Conservation (phyloP, 352 stramenopile genomes). For the Thalassiosira hispida region DNA sequence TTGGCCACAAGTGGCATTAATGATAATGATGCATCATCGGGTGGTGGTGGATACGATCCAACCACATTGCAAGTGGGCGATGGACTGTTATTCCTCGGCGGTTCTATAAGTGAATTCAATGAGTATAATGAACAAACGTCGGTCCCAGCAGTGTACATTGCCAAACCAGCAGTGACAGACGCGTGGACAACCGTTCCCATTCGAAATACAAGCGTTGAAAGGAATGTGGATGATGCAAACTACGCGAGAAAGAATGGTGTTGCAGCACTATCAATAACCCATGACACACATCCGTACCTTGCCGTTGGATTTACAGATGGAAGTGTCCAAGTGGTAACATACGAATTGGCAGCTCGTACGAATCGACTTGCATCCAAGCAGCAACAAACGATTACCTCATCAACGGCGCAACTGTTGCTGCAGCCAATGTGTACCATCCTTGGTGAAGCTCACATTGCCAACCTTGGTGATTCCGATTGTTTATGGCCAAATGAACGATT, state of each 20-base stretch:
- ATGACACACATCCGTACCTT: too few species aligned
- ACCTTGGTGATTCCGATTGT: conserved; percentile 42
- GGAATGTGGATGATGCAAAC: too few species aligned
- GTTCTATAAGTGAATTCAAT: conserved; percentile 12
- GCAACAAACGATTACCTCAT: conserved; percentile 14
- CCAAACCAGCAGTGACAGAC: conserved; percentile 70
- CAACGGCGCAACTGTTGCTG: conserved; percentile 42
- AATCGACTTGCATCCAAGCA: conserved; percentile 43
- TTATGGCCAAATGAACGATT: conserved; percentile 44
- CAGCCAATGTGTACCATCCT: conserved; percentile 63
- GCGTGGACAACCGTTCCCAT: conserved; percentile 72
- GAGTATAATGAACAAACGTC: conserved; percentile 1
- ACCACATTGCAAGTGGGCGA: conserved; percentile 69
- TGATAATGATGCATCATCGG: conserved; percentile 19
- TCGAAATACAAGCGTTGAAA: conserved; percentile 39
- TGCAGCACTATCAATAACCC: conserved; percentile 26
- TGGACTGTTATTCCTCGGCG: conserved; percentile 81
- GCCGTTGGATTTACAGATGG: too few species aligned
- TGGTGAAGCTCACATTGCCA: conserved; percentile 38
- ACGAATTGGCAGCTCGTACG: conserved; percentile 62
- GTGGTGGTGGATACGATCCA: conserved; percentile 56
- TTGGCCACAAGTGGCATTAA: conserved; percentile 46
- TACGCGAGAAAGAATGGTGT: conserved; percentile 53
- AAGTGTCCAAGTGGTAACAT: conserved; percentile 69
- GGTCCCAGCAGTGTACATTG: conserved; percentile 74